Evolutionary conservation across 148 eudicot species (phyloP).

Genomic region (Gaultheria prostrata): DNA sequence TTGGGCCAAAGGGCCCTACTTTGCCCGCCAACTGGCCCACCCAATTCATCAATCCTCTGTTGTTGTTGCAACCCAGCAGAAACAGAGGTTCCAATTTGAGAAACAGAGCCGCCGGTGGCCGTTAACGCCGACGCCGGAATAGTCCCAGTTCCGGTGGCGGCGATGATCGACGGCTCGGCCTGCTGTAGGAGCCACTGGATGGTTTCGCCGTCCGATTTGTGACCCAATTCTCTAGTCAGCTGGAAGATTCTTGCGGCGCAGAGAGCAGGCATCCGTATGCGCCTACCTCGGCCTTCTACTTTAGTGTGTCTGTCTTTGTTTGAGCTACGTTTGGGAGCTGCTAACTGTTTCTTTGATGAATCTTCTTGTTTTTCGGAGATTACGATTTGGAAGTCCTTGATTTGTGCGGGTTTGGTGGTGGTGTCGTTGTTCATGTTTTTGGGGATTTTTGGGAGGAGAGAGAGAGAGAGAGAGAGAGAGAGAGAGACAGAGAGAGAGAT

Average conservation of each 20-base stretch:
- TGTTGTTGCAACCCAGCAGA: slow-evolving; percentile 47
- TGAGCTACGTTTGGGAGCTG: slow-evolving; percentile 55
- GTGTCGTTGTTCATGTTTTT: slow-evolving; percentile 18
- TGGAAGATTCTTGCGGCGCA: slow-evolving; percentile 84
- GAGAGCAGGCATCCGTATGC: slow-evolving; percentile 77
- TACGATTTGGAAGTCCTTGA: slow-evolving; percentile 47
- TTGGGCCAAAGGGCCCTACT: slow-evolving; percentile 35
- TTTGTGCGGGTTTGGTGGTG: slow-evolving; percentile 36
- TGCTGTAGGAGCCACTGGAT: slow-evolving; percentile 76
- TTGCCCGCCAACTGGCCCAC: not conserved
- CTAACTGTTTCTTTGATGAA: slow-evolving; percentile 26
- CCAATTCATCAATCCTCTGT: slow-evolving; percentile 32
- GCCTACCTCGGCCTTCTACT: slow-evolving; percentile 76
- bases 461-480: too few species aligned
- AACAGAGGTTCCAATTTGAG: slow-evolving; percentile 41
- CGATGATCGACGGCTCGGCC: slow-evolving; percentile 70
- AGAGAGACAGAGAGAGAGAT: too few species aligned
- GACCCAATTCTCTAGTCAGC: slow-evolving; percentile 67
- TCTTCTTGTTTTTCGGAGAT: slow-evolving; percentile 39
- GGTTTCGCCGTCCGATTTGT: slow-evolving; percentile 80
- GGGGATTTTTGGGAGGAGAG: too few species aligned
- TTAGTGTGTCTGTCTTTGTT: slow-evolving; percentile 79
- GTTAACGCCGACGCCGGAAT: slow-evolving; percentile 60
- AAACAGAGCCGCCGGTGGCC: slow-evolving; percentile 37
- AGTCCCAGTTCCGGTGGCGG: slow-evolving; percentile 68